Base-by-base conservation (phyloP, 306 rosid genomes). In the Cicer pinnatifidum region DNA sequence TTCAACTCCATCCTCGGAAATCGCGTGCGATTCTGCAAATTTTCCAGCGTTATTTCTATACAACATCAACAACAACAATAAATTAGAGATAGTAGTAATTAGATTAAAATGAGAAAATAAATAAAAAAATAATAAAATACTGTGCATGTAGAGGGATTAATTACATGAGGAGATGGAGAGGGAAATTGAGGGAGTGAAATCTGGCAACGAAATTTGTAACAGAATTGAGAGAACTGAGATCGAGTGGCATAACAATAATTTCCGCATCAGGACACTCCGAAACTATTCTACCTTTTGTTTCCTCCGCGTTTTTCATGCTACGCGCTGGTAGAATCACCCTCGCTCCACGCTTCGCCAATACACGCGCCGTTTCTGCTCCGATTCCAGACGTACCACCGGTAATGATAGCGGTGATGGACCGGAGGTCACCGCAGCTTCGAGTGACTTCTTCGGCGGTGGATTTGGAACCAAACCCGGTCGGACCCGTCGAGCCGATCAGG, bases 351-450 rank as follows among this genome's bases (percentile, higher is more conserved):
- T 80, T 81, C 4, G 98, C 98, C 37, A 93, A 77, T 11, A 91
- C 96, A 46, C 90, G 82, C 33, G 98, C 96, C 33, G 97, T 93
- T 84, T 93, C 98, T 0, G 84, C 92, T 44, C 98, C 98, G 69
- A 93, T 93, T 66, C 98, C 98, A 2, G 98, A 93, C 38, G 98
- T 91, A 6, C 92, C 94, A 5, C 98, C 98, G 43, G 98, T 93
- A 59, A 93, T 87, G 69, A 93, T 86, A 75, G 94, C 92, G 45
- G 97, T 93, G 86, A 91, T 16, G 75, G 82, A 84, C 60, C 85
- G 73, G 45, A 91, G 92, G 67, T 89, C 82, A 67, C 65, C 9
- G 73, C 72, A 43, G 56, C 9, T 11, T 23, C 80, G 72, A 0
- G 94, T 91, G 77, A 87, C 94, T 62, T 87, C 84, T 5, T 89